Base-by-base conservation (phyloP, 2,329 filamentous ascomycete genomes). In the Samsoniella hepiali region DNA sequence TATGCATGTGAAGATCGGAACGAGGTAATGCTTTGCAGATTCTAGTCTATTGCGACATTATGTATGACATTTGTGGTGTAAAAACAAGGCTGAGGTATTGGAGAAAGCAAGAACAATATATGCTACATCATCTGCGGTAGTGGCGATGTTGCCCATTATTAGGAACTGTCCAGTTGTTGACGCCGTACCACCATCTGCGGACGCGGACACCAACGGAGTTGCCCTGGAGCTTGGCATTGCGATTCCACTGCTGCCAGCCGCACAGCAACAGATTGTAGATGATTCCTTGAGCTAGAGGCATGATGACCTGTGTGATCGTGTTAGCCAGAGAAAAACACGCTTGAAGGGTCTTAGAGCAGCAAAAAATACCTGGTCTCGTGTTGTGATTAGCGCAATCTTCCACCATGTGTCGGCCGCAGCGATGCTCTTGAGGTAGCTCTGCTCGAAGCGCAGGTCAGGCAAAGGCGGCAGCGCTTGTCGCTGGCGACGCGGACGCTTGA, bases 371-470 rank as follows among this genome's bases (percentile, higher is more conserved):
- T 97, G 95, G 76, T 99, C 95, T 71, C 91, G 83, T 42, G 91
- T 76, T 22, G 95, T 99, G 69, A 99, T 94, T 79, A 89, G 90
- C 8, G 85, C 83, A 38, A 99, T 85, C 74, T 87, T 86, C 79
- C 90, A 88, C 87, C 88, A 93, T 31, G 86, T 88, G 68, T 95
- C 86, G 42, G 93, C 92, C 63, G 86, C 82, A 67, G 89, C 85
- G 69, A 99, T 90, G 78, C 93, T 96, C 70, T 91, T 89, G 62
- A 99, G 84, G 76, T 99, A 99, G 82, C 93, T 97, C 83, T 99
- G 95, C 79, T 99, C 95, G 78, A 98, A 98, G 50, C 95, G 87
- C 68, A 99, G 81, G 78, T 99, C 95, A 4, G 93, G 93, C 72
- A 97, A 84, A 9, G 87, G 85, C 36, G 84, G 85, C 62, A 88